These are phyloP conservation scores for Alternaria sp. DNA, from an alignment of 2,329 filamentous ascomycete genomes.

Conservation along the genomic window DNA sequence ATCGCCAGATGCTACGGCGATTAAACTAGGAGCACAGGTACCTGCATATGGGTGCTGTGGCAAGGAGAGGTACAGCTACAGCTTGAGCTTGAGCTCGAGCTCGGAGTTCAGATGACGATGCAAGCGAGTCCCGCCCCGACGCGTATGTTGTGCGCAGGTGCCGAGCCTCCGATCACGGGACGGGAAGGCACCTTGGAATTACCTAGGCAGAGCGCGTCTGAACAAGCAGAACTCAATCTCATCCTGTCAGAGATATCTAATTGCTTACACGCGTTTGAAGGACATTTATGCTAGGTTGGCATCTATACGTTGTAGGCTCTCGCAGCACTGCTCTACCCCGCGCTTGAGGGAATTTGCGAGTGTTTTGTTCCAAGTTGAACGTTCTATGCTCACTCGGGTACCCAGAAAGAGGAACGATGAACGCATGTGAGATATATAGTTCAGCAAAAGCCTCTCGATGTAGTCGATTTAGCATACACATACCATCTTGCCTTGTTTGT, in stretches of 20 bases:
- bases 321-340: conserved; percentile 5
- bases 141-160: background rate
- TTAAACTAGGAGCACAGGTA: conserved; percentile 27
- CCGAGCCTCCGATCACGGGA: conserved; percentile 13
- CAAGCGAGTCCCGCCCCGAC: conserved; percentile 11
- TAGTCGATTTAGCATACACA: background rate
- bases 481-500: background rate
- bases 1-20: conserved; percentile 27
- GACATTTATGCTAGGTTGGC: background rate
- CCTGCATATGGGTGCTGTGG: conserved; percentile 31
- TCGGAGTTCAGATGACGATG: conserved; percentile 10
- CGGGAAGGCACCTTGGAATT: background rate
- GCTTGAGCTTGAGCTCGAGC: conserved; percentile 18
- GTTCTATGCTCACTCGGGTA: conserved; percentile 10
- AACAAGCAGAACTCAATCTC: background rate
- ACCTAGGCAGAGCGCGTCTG: background rate
- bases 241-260: background rate
- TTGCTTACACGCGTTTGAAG: background rate
- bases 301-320: background rate
- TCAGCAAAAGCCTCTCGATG: background rate
- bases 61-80: conserved; percentile 8
- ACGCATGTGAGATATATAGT: background rate
- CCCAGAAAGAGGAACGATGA: background rate
- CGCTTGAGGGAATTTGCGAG: conserved; percentile 31
- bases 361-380: conserved; percentile 9